Evolutionary conservation across 495 filamentous ascomycete genomes (phyloP).

Genomic region (Immersiella caudata): DNA sequence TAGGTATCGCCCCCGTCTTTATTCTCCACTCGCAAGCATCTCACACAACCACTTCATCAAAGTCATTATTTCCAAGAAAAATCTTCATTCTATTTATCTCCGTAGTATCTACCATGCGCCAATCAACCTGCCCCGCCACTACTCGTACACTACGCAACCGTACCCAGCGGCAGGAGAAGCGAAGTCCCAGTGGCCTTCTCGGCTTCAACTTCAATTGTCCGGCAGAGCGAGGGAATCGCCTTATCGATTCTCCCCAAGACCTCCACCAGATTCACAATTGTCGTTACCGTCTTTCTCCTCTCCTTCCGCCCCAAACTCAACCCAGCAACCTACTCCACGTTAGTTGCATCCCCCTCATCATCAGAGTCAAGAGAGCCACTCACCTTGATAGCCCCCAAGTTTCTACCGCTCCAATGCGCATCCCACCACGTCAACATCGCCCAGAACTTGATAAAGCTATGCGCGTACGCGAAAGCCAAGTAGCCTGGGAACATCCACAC

Average conservation of each 20-base stretch:
- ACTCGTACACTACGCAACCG: not conserved
- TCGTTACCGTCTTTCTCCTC: not conserved
- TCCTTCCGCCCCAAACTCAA: not conserved
- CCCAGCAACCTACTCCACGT: not conserved
- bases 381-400: conserved; percentile 16
- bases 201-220: not conserved
- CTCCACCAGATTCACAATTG: too few relatives aligned
- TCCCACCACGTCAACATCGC: conserved; percentile 57
- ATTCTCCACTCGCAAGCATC: too few relatives aligned
- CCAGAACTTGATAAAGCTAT: conserved; percentile 65
- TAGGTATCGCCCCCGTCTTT: too few relatives aligned
- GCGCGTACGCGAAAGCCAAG: conserved; percentile 62
- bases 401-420: conserved; percentile 35
- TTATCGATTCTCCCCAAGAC: not conserved
- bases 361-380: not conserved
- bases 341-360: not conserved
- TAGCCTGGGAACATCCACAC: conserved; percentile 57
- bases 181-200: not conserved
- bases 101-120: too few relatives aligned
- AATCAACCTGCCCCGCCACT: too few relatives aligned
- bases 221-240: not conserved
- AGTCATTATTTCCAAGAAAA: too few relatives aligned
- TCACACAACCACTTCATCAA: too few relatives aligned
- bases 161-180: not conserved
- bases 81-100: too few relatives aligned